phyloP scores from a whole-genome alignment of 495 filamentous ascomycete genomes.

The Aspergillus baeticus region DNA sequence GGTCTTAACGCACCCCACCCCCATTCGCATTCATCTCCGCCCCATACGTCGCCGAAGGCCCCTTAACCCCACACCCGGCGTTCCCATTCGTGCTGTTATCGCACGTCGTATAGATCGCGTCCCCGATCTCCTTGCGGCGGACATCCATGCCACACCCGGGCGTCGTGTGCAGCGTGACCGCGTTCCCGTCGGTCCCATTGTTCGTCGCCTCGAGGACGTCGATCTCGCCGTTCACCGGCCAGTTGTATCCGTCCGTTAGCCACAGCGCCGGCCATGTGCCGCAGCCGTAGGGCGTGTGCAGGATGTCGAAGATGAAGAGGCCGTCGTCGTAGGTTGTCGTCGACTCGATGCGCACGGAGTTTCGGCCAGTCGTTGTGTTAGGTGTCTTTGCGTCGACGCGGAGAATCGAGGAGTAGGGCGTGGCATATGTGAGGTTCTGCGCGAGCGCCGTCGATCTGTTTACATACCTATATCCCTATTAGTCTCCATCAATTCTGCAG shows the following conservation, averaged over 20 bases:
- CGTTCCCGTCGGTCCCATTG: constrained; percentile 42
- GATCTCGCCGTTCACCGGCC: constrained; percentile 56
- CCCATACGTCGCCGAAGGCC: constrained; percentile 35
- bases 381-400: constrained; percentile 49
- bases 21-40: constrained; percentile 42
- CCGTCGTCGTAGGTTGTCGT: constrained; percentile 47
- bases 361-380: constrained; percentile 43
- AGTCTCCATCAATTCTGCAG: neutral
- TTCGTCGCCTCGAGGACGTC: constrained; percentile 50
- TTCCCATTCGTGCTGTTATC: constrained; percentile 37
- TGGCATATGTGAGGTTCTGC: constrained; percentile 53
- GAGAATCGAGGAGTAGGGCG: constrained; percentile 46
- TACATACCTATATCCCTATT: constrained; percentile 30
- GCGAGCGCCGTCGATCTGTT: constrained; percentile 25
- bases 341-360: constrained; percentile 56
- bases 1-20: constrained; percentile 37
- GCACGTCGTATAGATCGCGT: constrained; percentile 28
- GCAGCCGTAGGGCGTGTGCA: constrained; percentile 50
- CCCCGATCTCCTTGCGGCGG: constrained; percentile 42
- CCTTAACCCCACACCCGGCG: constrained; percentile 45
- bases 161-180: constrained; percentile 46
- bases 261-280: constrained; percentile 61
- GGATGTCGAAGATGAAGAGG: constrained; percentile 56
- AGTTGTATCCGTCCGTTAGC: constrained; percentile 58
- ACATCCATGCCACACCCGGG: constrained; percentile 46